phyloP scores from a whole-genome alignment of 176 grass and related monocot species.

The Carex kokanica region DNA sequence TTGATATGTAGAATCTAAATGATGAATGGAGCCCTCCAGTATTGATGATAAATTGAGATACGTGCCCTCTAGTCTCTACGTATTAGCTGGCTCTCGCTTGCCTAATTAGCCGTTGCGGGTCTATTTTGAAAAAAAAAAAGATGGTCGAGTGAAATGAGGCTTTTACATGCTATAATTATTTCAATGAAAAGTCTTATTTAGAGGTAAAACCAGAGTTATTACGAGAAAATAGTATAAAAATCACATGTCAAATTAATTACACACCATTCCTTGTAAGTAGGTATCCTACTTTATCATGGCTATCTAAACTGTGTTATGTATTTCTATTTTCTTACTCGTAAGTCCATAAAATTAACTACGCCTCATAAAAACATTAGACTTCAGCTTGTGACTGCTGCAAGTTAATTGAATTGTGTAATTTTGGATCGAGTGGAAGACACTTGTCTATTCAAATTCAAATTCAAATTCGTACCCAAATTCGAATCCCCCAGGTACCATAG shows the following conservation, averaged over 20 bases:
- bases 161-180: neutral
- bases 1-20: neutral
- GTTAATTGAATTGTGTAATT: neutral
- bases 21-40: neutral
- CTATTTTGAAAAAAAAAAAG: neutral
- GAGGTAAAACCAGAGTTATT: neutral
- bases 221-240: neutral
- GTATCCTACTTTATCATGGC: neutral
- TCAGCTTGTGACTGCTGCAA: neutral
- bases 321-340: neutral
- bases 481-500: too few species aligned
- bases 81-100: slow-evolving; percentile 9
- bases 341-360: neutral
- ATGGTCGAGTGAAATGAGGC: neutral
- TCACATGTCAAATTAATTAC: neutral
- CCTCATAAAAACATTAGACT: neutral
- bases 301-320: neutral
- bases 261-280: slow-evolving; percentile 3
- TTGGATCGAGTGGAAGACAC: too few species aligned
- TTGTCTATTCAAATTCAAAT: too few species aligned
- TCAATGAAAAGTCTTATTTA: neutral
- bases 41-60: neutral
- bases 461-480: too few species aligned
- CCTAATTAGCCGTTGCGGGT: slow-evolving; percentile 34
- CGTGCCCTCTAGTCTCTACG: neutral